phyloP scores from a whole-genome alignment of 1,284 basidiomycete genomes.

The Moniliophthora roreri region DNA sequence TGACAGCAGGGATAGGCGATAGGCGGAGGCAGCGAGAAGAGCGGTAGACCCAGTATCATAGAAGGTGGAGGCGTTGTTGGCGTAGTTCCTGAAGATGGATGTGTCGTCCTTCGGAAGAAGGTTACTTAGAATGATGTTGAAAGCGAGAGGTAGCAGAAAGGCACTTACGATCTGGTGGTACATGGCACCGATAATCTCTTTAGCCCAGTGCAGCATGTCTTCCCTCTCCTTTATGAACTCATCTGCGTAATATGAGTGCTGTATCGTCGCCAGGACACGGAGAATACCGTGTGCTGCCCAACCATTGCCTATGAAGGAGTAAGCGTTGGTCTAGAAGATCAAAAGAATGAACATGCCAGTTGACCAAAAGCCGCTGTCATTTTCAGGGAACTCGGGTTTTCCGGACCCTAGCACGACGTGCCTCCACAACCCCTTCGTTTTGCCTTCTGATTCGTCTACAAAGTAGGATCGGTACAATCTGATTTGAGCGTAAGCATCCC shows the following conservation, averaged over 20 bases:
- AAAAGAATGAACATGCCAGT: background rate
- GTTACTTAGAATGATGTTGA: slow-evolving; percentile 3
- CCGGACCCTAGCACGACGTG: slow-evolving; percentile 47
- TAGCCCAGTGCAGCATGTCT: slow-evolving; percentile 57
- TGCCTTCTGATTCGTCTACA: slow-evolving; percentile 35
- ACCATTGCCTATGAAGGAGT: slow-evolving; percentile 48
- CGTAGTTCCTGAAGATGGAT: slow-evolving; percentile 77
- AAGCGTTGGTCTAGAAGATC: background rate
- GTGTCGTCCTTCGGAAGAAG: slow-evolving; percentile 23
- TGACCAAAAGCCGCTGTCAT: slow-evolving; percentile 52
- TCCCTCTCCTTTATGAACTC: slow-evolving; percentile 41
- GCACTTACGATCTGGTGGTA: slow-evolving; percentile 47
- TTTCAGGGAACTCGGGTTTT: background rate
- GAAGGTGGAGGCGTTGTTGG: slow-evolving; percentile 49
- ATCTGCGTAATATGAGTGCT: slow-evolving; percentile 40
- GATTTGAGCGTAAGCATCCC: slow-evolving; percentile 66
- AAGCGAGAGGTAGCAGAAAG: background rate
- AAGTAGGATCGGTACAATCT: slow-evolving; percentile 50
- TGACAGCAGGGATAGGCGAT: slow-evolving; percentile 60
- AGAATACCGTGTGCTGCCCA: slow-evolving; percentile 73
- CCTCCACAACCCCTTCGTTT: slow-evolving; percentile 42
- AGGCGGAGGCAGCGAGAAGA: slow-evolving; percentile 77
- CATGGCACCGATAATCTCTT: slow-evolving; percentile 52
- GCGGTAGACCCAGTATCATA: slow-evolving; percentile 76
- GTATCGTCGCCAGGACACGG: slow-evolving; percentile 57